A percentile compares a stretch with the other conserved stretches of the same genome.
phyloP scores from a whole-genome alignment of 2,329 filamentous ascomycete species.

The Xylariaceae sp. region DNA sequence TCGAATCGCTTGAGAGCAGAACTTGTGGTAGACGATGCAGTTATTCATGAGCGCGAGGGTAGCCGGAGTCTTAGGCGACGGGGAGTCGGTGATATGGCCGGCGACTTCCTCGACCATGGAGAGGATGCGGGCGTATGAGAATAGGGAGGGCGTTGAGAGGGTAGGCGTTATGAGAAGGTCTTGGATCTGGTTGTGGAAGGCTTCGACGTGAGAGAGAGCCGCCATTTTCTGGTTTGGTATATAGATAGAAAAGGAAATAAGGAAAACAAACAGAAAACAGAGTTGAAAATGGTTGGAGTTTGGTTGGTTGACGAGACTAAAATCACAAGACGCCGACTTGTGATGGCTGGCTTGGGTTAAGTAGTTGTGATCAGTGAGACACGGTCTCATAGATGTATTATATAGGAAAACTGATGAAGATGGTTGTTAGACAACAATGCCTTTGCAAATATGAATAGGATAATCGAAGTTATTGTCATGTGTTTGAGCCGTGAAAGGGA shows the following conservation, averaged over 20 bases:
- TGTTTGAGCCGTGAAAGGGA: background rate
- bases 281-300: background rate
- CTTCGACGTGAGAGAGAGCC: background rate
- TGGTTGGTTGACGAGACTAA: background rate
- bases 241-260: background rate
- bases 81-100: background rate
- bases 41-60: background rate
- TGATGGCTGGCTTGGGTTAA: too few species aligned
- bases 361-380: too few species aligned
- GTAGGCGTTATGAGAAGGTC: background rate
- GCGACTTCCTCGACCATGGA: background rate
- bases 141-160: background rate
- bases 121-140: conserved; percentile 2
- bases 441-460: background rate
- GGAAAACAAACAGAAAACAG: background rate
- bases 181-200: background rate
- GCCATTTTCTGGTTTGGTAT: background rate
- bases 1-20: background rate
- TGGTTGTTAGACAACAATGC: background rate
- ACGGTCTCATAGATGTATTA: too few species aligned
- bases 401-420: too few species aligned
- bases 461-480: background rate
- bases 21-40: background rate
- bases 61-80: background rate
- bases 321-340: background rate